Evolutionary conservation across 2,329 filamentous ascomycete genomes (phyloP).

Genomic region (Talaromyces atroroseus): DNA sequence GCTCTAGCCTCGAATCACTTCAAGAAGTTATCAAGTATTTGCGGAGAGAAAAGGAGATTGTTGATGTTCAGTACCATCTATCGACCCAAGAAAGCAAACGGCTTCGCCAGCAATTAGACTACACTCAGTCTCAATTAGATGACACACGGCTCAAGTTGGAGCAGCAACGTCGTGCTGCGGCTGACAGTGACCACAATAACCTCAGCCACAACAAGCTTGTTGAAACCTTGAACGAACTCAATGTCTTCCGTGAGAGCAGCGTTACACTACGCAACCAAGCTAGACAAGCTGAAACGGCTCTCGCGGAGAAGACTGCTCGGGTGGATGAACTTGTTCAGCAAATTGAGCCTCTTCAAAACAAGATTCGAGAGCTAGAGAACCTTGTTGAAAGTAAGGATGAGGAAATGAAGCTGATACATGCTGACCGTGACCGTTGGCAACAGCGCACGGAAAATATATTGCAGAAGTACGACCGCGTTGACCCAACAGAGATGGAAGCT

Average conservation of each 20-base stretch:
- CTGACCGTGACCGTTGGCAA: slow-evolving; percentile 91
- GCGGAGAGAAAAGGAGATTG: slow-evolving; percentile 92
- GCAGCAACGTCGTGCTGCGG: slow-evolving; percentile 73
- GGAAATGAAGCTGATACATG: slow-evolving; percentile 80
- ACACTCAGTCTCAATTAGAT: slow-evolving; percentile 80
- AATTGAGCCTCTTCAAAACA: slow-evolving; percentile 76
- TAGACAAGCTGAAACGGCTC: slow-evolving; percentile 67
- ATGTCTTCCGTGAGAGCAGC: slow-evolving; percentile 91
- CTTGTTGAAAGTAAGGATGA: slow-evolving; percentile 75
- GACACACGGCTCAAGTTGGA: slow-evolving; percentile 83
- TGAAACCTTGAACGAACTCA: slow-evolving; percentile 91
- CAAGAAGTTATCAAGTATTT: slow-evolving; percentile 89
- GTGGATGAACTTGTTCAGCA: slow-evolving; percentile 68
- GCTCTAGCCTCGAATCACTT: slow-evolving; percentile 64
- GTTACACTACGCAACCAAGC: slow-evolving; percentile 84
- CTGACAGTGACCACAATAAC: slow-evolving; percentile 66
- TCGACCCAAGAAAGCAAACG: slow-evolving; percentile 83
- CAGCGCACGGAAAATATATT: slow-evolving; percentile 94
- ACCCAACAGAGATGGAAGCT: slow-evolving; percentile 85
- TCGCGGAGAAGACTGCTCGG: slow-evolving; percentile 67
- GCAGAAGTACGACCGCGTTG: slow-evolving; percentile 90
- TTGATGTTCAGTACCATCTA: slow-evolving; percentile 92
- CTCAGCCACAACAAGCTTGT: slow-evolving; percentile 84
- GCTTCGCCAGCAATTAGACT: slow-evolving; percentile 82
- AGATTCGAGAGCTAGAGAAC: slow-evolving; percentile 75